These are phyloP conservation scores for Paramecium sexaurelia DNA, from an alignment of 73 alveolate genomes.

Conservation along the genomic window DNA sequence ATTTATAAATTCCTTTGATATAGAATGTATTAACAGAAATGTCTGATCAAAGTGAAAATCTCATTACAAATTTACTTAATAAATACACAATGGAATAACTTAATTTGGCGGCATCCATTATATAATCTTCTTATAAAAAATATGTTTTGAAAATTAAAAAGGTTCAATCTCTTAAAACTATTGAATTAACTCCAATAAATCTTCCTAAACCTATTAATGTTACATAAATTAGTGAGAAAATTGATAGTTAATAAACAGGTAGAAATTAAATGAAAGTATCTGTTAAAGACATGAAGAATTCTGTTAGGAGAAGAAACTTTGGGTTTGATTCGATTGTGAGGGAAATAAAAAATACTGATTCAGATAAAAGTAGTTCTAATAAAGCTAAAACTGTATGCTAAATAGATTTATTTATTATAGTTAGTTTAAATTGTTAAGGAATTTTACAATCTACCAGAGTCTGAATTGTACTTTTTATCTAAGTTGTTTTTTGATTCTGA, in stretches of 20 bases:
- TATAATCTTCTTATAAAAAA: not conserved
- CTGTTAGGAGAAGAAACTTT: not conserved
- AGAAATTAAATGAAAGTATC: conserved; percentile 24
- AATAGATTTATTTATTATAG: not conserved
- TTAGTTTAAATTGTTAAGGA: not conserved
- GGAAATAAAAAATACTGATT: conserved; percentile 7
- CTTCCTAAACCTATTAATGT: not conserved
- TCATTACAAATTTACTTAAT: not conserved
- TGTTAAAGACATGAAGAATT: not conserved
- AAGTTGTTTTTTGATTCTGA: not conserved
- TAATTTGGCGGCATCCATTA: not conserved
- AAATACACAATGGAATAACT: conserved; percentile 1
- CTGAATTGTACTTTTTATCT: not conserved
- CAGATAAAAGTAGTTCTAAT: not conserved
- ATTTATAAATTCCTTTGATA: not conserved
- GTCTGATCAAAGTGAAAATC: not conserved
- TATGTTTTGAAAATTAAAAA: not conserved
- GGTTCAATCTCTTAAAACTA: not conserved
- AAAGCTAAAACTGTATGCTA: not conserved
- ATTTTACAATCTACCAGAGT: not conserved
- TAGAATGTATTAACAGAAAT: conserved; percentile 17
- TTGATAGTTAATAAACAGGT: not conserved
- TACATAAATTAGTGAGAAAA: not conserved
- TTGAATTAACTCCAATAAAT: not conserved
- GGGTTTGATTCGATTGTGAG: not conserved